Conservation (phyloP, 1,284 basidiomycete species). For the Trichosporon sp. region DNA sequence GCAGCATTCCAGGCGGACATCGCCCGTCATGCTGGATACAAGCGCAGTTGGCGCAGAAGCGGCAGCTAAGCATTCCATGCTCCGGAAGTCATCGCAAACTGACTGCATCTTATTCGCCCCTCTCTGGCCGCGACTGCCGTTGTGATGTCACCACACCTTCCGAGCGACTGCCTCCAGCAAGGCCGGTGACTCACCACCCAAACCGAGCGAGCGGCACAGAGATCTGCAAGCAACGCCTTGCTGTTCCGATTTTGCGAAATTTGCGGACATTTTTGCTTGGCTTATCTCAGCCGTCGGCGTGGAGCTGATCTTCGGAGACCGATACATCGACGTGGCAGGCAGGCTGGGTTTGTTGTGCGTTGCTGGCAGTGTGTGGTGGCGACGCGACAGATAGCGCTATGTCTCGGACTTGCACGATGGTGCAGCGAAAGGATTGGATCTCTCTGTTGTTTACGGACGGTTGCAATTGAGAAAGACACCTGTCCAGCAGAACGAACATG, state of each 20-base stretch:
- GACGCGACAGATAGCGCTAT: no score
- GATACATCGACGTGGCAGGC: no score
- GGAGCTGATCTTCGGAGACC: background rate
- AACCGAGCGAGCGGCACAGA: background rate
- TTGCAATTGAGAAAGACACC: no score
- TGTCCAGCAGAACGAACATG: background rate
- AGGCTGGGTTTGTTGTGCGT: no score
- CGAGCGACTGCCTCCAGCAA: background rate
- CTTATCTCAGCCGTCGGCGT: background rate
- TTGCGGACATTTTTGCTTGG: background rate
- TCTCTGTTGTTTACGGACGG: no score
- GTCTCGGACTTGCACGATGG: no score
- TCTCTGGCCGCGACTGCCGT: no score
- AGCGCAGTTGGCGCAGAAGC: no score
- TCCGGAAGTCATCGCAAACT: background rate
- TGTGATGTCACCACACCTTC: background rate
- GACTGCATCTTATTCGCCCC: background rate
- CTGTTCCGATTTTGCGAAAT: background rate
- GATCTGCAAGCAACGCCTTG: background rate
- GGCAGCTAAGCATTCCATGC: background rate
- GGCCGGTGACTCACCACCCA: background rate
- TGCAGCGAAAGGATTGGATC: no score
- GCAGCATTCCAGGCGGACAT: no score
- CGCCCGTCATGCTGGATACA: no score
- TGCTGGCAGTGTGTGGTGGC: background rate